Evolutionary conservation across 1,139 yeast genomes (phyloP), one percentile per base, ranked within the genome.

Genomic region (Chernovozyma aurita): DNA sequence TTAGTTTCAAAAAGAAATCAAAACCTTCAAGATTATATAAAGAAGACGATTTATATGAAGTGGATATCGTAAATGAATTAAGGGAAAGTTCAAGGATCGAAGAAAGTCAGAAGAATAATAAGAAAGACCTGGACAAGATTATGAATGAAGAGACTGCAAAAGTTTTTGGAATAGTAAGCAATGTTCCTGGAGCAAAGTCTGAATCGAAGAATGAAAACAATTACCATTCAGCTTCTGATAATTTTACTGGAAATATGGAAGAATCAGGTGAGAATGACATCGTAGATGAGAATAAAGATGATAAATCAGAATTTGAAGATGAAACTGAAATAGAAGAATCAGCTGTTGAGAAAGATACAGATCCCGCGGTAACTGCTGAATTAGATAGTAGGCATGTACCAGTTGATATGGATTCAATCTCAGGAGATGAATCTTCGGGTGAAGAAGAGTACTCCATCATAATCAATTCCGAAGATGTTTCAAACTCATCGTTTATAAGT

Each of bases 401-500:
- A 6, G 17, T 13, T 16, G 28, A 26, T 26, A 13, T 26, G 8
- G 28, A 26, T 11, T 26, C 28, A 11, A 7, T 14, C 12, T 26
- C 28, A 6, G 28, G 28, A 8, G 28, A 26, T 26, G 28, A 26
- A 26, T 26, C 28, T 6, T 26, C 28, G 8, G 73, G 68, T 32
- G 72, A 66, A 33, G 73, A 68, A 32, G 72, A 66, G 32, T 63
- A 66, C 11, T 65, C 73, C 5, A 67, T 70, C 22, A 63, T 70
- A 30, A 66, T 69, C 42, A 68, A 64, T 21, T 57, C 71, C 3
- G 70, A 65, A 33, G 66, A 61, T 34, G 53, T 63, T 12, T 34
- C 15, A 17, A 21, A 7, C 9, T 32, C 32, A 17, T 15, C 35
- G 4, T n/a, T 31, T 14, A 16, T 31, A 5, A 32, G 35, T 15